These are phyloP conservation scores for Solanum appendiculatum DNA, from an alignment of 257 asterid genomes.

Conservation along the genomic window DNA sequence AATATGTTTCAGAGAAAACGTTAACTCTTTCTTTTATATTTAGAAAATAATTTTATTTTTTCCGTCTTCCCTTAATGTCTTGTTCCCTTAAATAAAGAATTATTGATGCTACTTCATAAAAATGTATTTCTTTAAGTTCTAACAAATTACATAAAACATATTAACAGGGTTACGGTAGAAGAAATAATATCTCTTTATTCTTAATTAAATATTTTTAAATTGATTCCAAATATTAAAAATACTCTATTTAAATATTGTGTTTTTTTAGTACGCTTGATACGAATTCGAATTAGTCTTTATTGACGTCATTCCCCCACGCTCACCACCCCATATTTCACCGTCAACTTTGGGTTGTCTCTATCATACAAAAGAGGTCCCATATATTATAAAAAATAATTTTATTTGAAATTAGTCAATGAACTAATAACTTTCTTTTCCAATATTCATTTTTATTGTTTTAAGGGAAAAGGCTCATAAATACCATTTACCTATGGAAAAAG, in stretches of 20 bases:
- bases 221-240: no score
- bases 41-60: background rate
- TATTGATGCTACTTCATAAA: background rate
- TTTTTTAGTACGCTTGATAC: no score
- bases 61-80: background rate
- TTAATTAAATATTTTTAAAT: no score
- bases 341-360: background rate
- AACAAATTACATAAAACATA: background rate
- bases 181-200: no score
- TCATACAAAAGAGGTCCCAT: background rate
- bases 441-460: background rate
- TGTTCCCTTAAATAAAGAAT: background rate
- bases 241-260: no score
- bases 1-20: background rate
- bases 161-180: background rate
- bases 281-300: no score
- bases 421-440: background rate
- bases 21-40: background rate
- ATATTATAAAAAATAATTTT: background rate
- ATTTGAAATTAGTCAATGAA: background rate
- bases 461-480: no score
- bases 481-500: no score
- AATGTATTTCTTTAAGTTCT: background rate
- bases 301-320: background rate
- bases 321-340: background rate